Conservation (phyloP, 2,329 filamentous ascomycete species). For the Trichoderma polysporum region DNA sequence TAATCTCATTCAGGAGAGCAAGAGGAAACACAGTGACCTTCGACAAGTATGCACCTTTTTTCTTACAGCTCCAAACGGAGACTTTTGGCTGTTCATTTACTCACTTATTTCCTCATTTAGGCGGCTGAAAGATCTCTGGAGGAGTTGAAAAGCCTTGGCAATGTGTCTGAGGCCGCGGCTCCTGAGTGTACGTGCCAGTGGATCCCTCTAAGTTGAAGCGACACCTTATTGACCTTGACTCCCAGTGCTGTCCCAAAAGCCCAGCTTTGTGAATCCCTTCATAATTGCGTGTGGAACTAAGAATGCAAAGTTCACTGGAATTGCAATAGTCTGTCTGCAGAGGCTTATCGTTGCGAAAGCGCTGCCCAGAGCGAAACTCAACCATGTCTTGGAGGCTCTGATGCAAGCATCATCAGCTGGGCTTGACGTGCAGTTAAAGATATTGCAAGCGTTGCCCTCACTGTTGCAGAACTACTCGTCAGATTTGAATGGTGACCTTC, state of each 20-base stretch:
- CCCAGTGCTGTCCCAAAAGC: conserved; percentile 75
- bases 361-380: conserved; percentile 74
- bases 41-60: conserved; percentile 61
- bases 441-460: conserved; percentile 86
- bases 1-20: conserved; percentile 92
- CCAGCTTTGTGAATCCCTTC: conserved; percentile 89
- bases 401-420: conserved; percentile 78
- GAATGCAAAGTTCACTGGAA: conserved; percentile 85
- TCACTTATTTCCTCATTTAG: conserved; percentile 43
- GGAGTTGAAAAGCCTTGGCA: conserved; percentile 65
- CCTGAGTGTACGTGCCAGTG: conserved; percentile 35
- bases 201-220: conserved; percentile 16
- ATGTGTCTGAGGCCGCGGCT: conserved; percentile 39
- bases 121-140: conserved; percentile 91
- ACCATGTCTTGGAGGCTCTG: conserved; percentile 84
- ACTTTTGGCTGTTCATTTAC: background rate
- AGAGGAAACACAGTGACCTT: conserved; percentile 88
- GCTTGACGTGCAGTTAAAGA: conserved; percentile 92
- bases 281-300: conserved; percentile 88
- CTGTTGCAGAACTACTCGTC: conserved; percentile 85
- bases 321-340: conserved; percentile 85
- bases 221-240: conserved; percentile 24
- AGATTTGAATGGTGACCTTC: conserved; percentile 75
- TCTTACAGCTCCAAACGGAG: too few relatives aligned
- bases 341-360: conserved; percentile 80